phyloP scores from a whole-genome alignment of 2,329 filamentous ascomycete species.

The Remersonia thermophila region DNA sequence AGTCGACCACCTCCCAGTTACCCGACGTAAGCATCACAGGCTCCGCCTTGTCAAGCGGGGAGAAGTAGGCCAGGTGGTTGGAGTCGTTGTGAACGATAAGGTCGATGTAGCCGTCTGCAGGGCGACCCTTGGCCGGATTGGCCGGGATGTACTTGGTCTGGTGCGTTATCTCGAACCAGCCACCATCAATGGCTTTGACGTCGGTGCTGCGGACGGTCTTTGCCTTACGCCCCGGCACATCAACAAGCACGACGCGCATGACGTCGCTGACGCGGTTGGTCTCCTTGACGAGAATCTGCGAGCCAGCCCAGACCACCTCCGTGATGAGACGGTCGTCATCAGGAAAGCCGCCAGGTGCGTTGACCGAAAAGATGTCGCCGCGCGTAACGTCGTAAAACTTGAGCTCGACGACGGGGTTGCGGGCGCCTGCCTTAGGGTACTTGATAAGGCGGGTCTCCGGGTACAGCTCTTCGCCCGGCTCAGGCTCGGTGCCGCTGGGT shows the following conservation, averaged over 20 bases:
- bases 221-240: constrained; percentile 60
- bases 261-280: constrained; percentile 90
- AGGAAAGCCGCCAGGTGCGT: constrained; percentile 63
- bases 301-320: constrained; percentile 81
- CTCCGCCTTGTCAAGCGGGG: constrained; percentile 69
- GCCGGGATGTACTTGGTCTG: constrained; percentile 77
- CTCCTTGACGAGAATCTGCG: constrained; percentile 74
- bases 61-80: constrained; percentile 89
- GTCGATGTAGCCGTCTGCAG: constrained; percentile 84
- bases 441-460: constrained; percentile 88
- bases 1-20: constrained; percentile 81
- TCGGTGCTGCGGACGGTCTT: constrained; percentile 70
- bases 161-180: constrained; percentile 93
- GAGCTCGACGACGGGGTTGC: constrained; percentile 81
- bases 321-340: constrained; percentile 83
- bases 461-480: constrained; percentile 69
- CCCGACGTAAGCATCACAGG: constrained; percentile 80
- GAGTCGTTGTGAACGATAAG: constrained; percentile 75
- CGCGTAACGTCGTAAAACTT: constrained; percentile 78
- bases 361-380: constrained; percentile 66
- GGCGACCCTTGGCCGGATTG: constrained; percentile 61
- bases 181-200: constrained; percentile 75
- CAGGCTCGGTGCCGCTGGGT: constrained; percentile 60
- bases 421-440: constrained; percentile 89
- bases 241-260: constrained; percentile 77